A percentile compares a stretch with the other conserved stretches of the same genome.
Evolutionary conservation across 306 rosid genomes (phyloP).

Genomic region (Ammopiptanthus mongolicus): DNA sequence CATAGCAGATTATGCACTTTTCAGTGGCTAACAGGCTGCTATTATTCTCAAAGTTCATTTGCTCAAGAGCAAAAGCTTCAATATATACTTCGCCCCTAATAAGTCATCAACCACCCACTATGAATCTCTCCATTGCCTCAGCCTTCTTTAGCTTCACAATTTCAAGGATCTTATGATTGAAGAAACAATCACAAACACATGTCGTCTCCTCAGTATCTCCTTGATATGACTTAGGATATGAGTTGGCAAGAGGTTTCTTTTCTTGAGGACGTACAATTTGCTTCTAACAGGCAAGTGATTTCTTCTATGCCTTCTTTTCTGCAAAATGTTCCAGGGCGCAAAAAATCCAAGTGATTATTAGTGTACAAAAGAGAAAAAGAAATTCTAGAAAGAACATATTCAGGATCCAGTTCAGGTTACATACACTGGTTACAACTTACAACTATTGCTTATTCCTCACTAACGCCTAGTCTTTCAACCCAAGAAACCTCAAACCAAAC

Average conservation of each 20-base stretch:
- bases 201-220: too few species aligned
- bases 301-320: conserved; percentile 65
- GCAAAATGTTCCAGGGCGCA: conserved; percentile 68
- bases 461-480: conserved; percentile 60
- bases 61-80: conserved; percentile 5
- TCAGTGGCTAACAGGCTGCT: not conserved
- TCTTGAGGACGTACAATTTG: conserved; percentile 66
- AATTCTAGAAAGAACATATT: too few species aligned
- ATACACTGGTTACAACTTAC: too few species aligned
- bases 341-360: too few species aligned
- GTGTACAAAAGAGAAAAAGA: too few species aligned
- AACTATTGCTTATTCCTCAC: conserved; percentile 65
- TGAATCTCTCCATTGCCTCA: conserved; percentile 34
- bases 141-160: conserved; percentile 54
- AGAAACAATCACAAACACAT: too few species aligned
- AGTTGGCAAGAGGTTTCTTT: conserved; percentile 76
- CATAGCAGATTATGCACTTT: not conserved
- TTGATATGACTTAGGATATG: too few species aligned
- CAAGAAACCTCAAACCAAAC: conserved; percentile 61
- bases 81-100: not conserved
- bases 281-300: conserved; percentile 60
- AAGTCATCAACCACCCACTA: conserved; percentile 25
- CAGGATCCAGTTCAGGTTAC: conserved; percentile 18
- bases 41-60: not conserved
- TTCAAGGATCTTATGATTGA: too few species aligned